A percentile compares a stretch with the other conserved stretches of the same genome.
phyloP scores from a whole-genome alignment of 345 rosid species.

The Lepidium sativum region DNA sequence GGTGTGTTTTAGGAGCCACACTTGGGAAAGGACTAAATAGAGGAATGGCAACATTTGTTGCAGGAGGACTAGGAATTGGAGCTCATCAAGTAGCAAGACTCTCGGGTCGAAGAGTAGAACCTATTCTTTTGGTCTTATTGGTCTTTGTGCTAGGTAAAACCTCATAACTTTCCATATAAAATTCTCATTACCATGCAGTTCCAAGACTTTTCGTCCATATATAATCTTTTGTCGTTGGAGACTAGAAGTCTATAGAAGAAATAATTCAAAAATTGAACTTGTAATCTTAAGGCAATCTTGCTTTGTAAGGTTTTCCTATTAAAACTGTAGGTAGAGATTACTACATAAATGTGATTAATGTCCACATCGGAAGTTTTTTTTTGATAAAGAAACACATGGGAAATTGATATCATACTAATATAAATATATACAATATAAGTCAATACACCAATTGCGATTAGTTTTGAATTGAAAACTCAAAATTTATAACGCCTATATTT shows the following conservation, averaged over 20 bases:
- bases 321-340: too few relatives aligned
- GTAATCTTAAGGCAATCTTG: background rate
- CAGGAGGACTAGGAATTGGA: conserved; percentile 61
- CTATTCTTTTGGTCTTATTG: conserved; percentile 44
- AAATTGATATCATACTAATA: too few relatives aligned
- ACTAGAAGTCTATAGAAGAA: background rate
- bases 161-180: background rate
- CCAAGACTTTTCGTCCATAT: background rate
- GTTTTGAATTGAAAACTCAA: too few relatives aligned
- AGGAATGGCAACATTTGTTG: conserved; percentile 60
- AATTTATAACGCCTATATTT: background rate
- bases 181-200: background rate
- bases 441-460: too few relatives aligned
- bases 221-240: background rate
- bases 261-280: background rate
- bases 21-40: conserved; percentile 70
- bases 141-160: conserved; percentile 40
- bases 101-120: conserved; percentile 47
- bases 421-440: too few relatives aligned
- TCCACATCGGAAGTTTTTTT: too few relatives aligned
- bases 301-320: background rate
- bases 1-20: conserved; percentile 36
- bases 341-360: too few relatives aligned
- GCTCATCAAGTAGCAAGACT: conserved; percentile 53
- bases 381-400: too few relatives aligned